phyloP scores from a whole-genome alignment of 768 basidiomycete genomes.

The Pleurotus sapidus region DNA sequence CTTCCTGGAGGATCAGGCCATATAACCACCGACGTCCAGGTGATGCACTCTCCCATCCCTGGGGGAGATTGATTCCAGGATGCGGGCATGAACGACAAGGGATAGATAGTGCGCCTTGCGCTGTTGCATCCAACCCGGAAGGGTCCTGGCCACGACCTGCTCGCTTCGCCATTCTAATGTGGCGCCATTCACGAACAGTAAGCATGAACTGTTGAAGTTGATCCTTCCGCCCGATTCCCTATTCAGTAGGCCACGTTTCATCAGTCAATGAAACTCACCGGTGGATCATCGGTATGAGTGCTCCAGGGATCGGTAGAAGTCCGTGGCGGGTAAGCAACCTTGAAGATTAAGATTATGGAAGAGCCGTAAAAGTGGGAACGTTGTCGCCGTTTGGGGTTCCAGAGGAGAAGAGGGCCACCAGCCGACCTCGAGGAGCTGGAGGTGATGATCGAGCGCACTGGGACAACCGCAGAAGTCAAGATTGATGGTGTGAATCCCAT shows the following conservation, averaged over 20 bases:
- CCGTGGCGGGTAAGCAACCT: slow-evolving; percentile 12
- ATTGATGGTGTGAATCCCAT: too few relatives aligned
- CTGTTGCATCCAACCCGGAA: slow-evolving; percentile 7
- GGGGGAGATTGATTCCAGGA: slow-evolving; percentile 11
- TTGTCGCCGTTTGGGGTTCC: slow-evolving; percentile 16
- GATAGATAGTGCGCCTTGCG: slow-evolving; percentile 6
- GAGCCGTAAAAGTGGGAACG: slow-evolving; percentile 12
- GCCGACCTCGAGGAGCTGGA: slow-evolving; percentile 14
- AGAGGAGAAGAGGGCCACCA: slow-evolving; percentile 13
- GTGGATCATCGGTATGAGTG: too few relatives aligned
- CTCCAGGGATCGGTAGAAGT: slow-evolving; percentile 18
- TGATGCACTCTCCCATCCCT: slow-evolving; percentile 10
- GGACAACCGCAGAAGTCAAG: too few relatives aligned
- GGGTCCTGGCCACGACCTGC: slow-evolving; percentile 15
- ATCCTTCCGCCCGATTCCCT: too few relatives aligned
- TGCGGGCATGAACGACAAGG: slow-evolving; percentile 12
- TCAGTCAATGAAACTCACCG: too few relatives aligned
- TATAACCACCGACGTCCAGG: slow-evolving; percentile 15
- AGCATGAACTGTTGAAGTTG: too few relatives aligned
- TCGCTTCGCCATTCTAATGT: slow-evolving; percentile 13
- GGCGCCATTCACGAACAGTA: slow-evolving; percentile 8
- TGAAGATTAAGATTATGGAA: slow-evolving; percentile 19
- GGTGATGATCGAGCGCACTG: background rate
- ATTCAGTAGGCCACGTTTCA: too few relatives aligned
- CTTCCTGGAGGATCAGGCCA: slow-evolving; percentile 12